phyloP scores from a whole-genome alignment of 1,284 basidiomycete species.

The Sanghuangporus baumii region DNA sequence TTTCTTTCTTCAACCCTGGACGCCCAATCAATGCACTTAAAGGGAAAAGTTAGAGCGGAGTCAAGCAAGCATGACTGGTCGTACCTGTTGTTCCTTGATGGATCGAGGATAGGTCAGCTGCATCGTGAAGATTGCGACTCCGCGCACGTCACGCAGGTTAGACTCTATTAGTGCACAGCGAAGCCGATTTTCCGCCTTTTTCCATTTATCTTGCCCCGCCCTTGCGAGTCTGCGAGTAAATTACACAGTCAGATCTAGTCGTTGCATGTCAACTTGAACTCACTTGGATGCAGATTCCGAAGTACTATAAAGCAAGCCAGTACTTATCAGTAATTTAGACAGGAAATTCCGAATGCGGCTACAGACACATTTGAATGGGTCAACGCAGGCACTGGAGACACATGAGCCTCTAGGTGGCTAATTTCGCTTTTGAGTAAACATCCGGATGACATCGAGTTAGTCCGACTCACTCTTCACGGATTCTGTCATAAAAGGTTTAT shows the following conservation, averaged over 20 bases:
- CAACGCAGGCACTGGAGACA: too few species aligned
- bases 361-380: too few species aligned
- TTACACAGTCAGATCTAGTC: background rate
- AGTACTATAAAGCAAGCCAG: background rate
- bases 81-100: background rate
- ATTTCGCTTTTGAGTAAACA: too few species aligned
- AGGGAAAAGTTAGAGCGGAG: background rate
- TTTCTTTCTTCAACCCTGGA: background rate
- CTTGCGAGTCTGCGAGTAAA: background rate
- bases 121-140: background rate
- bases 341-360: too few species aligned
- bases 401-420: too few species aligned
- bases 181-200: background rate
- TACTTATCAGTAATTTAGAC: too few species aligned
- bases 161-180: background rate
- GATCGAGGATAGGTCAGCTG: background rate
- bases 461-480: too few species aligned
- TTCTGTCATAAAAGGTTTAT: too few species aligned
- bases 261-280: background rate
- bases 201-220: background rate
- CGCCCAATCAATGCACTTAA: background rate
- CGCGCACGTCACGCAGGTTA: background rate
- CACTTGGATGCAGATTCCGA: background rate
- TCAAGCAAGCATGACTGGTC: background rate
- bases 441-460: too few species aligned